Evolutionary conservation across 352 stramenopile species (phyloP).

Genomic region (Phytophthora colocasiae): DNA sequence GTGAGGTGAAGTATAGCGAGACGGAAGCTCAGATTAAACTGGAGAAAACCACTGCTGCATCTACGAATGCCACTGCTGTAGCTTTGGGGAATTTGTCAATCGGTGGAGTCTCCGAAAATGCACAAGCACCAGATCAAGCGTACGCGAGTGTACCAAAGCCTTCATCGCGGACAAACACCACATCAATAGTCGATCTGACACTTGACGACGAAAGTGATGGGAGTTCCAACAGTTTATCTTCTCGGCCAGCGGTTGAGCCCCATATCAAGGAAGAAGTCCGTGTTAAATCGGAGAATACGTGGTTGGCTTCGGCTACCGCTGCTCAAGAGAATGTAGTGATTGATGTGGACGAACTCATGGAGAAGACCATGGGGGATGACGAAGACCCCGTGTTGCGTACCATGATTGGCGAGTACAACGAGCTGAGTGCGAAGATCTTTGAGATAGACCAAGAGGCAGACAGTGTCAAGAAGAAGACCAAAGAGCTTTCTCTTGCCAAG

Average conservation of each 20-base stretch:
- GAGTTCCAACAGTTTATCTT: conserved; percentile 9
- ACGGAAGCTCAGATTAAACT: conserved; percentile 25
- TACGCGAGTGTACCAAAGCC: conserved; percentile 24
- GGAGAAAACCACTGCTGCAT: conserved; percentile 16
- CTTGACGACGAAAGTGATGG: conserved; percentile 41
- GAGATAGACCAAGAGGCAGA: conserved; percentile 49
- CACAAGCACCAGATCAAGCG: neutral
- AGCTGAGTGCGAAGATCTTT: conserved; percentile 51
- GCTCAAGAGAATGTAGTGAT: conserved; percentile 21
- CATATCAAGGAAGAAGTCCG: conserved; percentile 37
- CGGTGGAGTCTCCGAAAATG: neutral
- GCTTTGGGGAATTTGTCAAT: conserved; percentile 42
- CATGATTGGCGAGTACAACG: conserved; percentile 72
- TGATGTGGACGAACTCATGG: conserved; percentile 44
- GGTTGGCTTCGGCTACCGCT: conserved; percentile 32
- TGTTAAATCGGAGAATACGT: conserved; percentile 40
- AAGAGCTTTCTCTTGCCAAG: conserved; percentile 39
- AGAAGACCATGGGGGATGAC: conserved; percentile 46
- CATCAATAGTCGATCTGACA: conserved; percentile 49
- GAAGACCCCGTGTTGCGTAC: conserved; percentile 58
- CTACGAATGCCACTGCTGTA: conserved; percentile 18
- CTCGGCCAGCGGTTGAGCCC: conserved; percentile 9
- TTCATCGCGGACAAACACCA: conserved; percentile 5
- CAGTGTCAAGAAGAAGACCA: conserved; percentile 39
- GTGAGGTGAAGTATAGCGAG: conserved; percentile 13